Conservation (phyloP, 345 rosid genomes). For the Leavenworthia alabamica region DNA sequence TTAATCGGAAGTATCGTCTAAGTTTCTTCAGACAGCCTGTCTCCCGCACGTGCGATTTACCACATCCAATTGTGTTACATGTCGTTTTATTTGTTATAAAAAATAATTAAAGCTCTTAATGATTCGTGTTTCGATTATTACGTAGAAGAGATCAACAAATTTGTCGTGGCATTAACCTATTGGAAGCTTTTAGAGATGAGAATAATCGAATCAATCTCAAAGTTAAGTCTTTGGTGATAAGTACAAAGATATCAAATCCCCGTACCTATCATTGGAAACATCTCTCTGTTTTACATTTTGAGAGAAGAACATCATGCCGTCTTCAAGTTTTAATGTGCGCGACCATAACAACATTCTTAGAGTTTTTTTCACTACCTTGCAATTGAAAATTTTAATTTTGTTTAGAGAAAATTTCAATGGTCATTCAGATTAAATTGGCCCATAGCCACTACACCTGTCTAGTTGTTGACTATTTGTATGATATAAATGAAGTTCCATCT, state of each 20-base stretch:
- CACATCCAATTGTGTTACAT: slow-evolving; percentile 18
- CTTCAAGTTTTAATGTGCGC: background rate
- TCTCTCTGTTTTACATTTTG: background rate
- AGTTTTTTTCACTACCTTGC: background rate
- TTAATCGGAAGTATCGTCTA: slow-evolving; percentile 28
- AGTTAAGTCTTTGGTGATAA: background rate
- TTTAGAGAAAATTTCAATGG: background rate
- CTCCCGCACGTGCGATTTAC: slow-evolving; percentile 23
- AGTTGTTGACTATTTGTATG: background rate
- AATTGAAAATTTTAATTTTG: background rate
- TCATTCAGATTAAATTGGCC: background rate
- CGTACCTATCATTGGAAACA: slow-evolving; percentile 9
- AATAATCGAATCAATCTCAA: slow-evolving; percentile 25
- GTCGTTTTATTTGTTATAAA: background rate
- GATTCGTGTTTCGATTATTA: slow-evolving; percentile 19
- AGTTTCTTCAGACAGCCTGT: slow-evolving; percentile 34
- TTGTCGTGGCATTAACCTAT: slow-evolving; percentile 21
- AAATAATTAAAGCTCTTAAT: background rate
- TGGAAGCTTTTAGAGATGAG: slow-evolving; percentile 21
- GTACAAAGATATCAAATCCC: slow-evolving; percentile 12
- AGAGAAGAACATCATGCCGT: slow-evolving; percentile 10
- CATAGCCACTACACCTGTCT: background rate
- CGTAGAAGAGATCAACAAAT: slow-evolving; percentile 17
- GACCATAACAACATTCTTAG: background rate
- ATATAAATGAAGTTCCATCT: background rate